Conservation (phyloP, 164 flowering plant species). For the Magnolia officinalis region DNA sequence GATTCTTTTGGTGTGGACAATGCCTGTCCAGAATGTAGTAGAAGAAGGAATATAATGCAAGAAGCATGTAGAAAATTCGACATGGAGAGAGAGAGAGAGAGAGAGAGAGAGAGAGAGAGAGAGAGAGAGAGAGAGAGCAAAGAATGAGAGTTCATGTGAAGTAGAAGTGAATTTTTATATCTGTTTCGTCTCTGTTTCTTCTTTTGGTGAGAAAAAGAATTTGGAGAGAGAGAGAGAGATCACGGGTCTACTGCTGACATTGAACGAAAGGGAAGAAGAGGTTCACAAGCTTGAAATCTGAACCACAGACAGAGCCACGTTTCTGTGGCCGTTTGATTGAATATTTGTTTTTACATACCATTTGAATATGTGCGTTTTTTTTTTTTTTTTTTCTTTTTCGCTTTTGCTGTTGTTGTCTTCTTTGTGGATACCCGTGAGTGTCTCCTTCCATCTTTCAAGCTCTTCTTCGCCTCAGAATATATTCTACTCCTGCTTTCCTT, state of each 20-base stretch:
- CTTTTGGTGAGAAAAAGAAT: neutral
- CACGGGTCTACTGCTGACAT: conserved; percentile 57
- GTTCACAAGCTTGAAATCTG: conserved; percentile 37
- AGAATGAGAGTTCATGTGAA: conserved; percentile 3
- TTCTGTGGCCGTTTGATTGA: conserved; percentile 8
- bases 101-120: too few species aligned
- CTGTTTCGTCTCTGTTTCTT: neutral
- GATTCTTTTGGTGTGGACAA: conserved; percentile 47
- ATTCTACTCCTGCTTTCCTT: too few species aligned
- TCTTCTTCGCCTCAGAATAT: too few species aligned
- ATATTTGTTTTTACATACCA: neutral
- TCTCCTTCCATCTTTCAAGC: neutral
- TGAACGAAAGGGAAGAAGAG: conserved; percentile 17
- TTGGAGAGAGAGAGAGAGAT: conserved; percentile 26
- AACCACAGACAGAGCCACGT: conserved; percentile 33
- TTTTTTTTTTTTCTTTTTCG: neutral
- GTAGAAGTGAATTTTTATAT: neutral
- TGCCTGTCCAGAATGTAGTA: conserved; percentile 19
- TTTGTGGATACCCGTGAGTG: conserved; percentile 34
- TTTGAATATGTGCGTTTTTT: neutral
- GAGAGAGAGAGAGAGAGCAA: neutral
- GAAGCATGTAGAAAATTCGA: conserved; percentile 20
- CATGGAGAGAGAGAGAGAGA: conserved; percentile 25
- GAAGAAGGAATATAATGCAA: conserved; percentile 29
- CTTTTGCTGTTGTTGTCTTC: conserved; percentile 10